Base-by-base conservation (phyloP, 2,329 filamentous ascomycete genomes). In the Podosphaera xanthii region DNA sequence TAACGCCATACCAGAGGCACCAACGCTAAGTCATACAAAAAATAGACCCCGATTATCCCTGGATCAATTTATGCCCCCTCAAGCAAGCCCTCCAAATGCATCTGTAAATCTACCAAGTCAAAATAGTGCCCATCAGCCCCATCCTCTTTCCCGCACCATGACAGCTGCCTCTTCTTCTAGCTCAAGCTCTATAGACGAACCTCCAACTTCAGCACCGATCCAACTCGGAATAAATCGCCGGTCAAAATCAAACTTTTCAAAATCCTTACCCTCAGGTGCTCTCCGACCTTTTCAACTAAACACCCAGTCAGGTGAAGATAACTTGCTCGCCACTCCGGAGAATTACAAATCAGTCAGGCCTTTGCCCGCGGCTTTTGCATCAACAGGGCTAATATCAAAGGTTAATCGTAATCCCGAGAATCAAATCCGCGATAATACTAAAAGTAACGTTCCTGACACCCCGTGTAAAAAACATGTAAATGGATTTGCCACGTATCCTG, bases 301-400 rank as follows among this genome's bases (percentile, higher is more conserved):
- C 12, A 55, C 53, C 8, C 71, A 75, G 2, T 71, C 71, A 6
- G 72, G 77, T 9, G 74, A 77, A 50, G 73, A 76, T 30, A 76
- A 75, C 3, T 69, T 70, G 31, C 83, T 87, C 64, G 83, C 84
- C 38, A 94, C 87, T 0, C 87, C 87, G 0, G 78, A 84, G 59
- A 80, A 79, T 59, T 92, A 86, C 72, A 90, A 87, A 70, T 75
- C 80, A 57, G 84, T 81, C 6, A 88, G 83, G 67, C 85, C 90
- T 31, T 77, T 86, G 59, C 83, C 86, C 38, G 82, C 86, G 48
- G 89, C 89, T 5, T 96, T 96, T 71, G 89, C 88, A 76, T 97
- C 92, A 0, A 97, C 92, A 0, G 90, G 91, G 1, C 75, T 98
- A 35, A 84, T 98, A 59, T 96, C 92, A 9, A 98, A 98, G 73